A percentile compares a stretch with the other conserved stretches of the same genome.
Evolutionary conservation across 2,329 filamentous ascomycete species (phyloP).

Genomic region (Fusarium xylarioides): DNA sequence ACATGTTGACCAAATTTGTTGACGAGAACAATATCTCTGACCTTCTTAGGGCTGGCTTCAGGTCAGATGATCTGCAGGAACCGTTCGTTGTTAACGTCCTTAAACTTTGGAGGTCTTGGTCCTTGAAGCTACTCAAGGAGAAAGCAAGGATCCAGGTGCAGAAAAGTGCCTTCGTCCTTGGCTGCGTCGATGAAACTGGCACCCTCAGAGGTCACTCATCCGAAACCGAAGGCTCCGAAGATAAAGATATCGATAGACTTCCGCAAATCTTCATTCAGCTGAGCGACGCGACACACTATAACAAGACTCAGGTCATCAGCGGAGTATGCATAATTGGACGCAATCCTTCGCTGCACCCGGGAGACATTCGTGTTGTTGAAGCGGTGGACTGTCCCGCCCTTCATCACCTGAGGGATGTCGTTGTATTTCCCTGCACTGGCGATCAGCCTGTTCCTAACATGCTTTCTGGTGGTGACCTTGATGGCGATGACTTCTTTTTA

Average conservation of each 20-base stretch:
- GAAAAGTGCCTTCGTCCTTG: slow-evolving; percentile 86
- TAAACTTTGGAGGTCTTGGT: slow-evolving; percentile 87
- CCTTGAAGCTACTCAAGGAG: slow-evolving; percentile 88
- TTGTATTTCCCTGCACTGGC: slow-evolving; percentile 85
- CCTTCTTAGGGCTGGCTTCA: slow-evolving; percentile 84
- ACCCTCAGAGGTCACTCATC: slow-evolving; percentile 76
- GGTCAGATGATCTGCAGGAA: slow-evolving; percentile 67
- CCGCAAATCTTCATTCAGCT: slow-evolving; percentile 93
- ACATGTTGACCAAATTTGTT: slow-evolving; percentile 76
- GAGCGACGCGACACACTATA: slow-evolving; percentile 63
- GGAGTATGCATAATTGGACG: slow-evolving; percentile 86
- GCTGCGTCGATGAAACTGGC: slow-evolving; percentile 85
- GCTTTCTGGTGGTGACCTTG: slow-evolving; percentile 95
- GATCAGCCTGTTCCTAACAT: slow-evolving; percentile 89
- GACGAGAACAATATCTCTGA: slow-evolving; percentile 88
- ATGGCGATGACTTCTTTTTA: slow-evolving; percentile 95
- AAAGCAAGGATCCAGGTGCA: slow-evolving; percentile 87
- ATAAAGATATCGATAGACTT: slow-evolving; percentile 61
- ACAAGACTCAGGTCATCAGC: slow-evolving; percentile 70
- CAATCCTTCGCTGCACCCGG: slow-evolving; percentile 93
- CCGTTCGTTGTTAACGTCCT: slow-evolving; percentile 85
- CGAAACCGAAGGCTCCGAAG: slow-evolving; percentile 50
- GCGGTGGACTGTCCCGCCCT: slow-evolving; percentile 81
- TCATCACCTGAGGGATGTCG: slow-evolving; percentile 81
- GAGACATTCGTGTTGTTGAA: slow-evolving; percentile 87